phyloP scores from a whole-genome alignment of 768 basidiomycete genomes.

The Tylopilus intermedius region DNA sequence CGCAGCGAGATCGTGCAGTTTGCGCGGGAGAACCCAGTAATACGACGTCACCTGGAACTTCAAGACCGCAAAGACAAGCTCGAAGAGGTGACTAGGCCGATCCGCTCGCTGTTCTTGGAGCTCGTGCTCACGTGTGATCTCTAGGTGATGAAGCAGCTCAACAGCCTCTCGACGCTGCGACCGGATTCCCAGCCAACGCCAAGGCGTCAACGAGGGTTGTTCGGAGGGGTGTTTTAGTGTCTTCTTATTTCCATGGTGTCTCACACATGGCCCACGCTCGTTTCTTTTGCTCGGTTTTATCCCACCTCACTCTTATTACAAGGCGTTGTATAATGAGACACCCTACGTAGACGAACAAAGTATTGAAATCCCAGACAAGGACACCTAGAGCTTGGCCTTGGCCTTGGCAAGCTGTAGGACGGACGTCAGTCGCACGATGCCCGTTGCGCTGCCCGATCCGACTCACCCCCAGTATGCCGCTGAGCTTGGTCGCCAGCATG shows the following conservation, averaged over 20 bases:
- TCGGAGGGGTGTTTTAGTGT: conserved; percentile 68
- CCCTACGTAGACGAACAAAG: conserved; percentile 6
- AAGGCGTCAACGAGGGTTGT: conserved; percentile 72
- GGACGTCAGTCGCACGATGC: background rate
- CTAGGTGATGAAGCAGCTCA: conserved; percentile 93
- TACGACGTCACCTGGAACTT: conserved; percentile 82
- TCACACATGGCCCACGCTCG: conserved; percentile 7
- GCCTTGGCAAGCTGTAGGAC: conserved; percentile 27
- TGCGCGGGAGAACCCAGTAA: conserved; percentile 91
- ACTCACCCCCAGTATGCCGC: conserved; percentile 70
- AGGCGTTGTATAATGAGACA: conserved; percentile 15
- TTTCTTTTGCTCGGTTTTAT: conserved; percentile 5
- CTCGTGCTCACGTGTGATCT: conserved; percentile 1
- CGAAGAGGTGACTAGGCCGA: conserved; percentile 63
- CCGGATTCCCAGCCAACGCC: conserved; percentile 72
- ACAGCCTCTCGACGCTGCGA: conserved; percentile 83
- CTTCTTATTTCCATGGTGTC: background rate
- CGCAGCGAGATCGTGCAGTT: conserved; percentile 85
- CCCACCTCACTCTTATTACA: conserved; percentile 1
- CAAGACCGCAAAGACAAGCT: conserved; percentile 97
- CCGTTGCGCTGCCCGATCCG: background rate
- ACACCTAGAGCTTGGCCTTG: conserved; percentile 41
- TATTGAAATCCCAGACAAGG: too few relatives aligned
- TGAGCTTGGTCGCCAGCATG: conserved; percentile 92
- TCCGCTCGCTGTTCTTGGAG: background rate